Base-by-base conservation (phyloP, 2,329 filamentous ascomycete genomes). In the Daldinia sp. region DNA sequence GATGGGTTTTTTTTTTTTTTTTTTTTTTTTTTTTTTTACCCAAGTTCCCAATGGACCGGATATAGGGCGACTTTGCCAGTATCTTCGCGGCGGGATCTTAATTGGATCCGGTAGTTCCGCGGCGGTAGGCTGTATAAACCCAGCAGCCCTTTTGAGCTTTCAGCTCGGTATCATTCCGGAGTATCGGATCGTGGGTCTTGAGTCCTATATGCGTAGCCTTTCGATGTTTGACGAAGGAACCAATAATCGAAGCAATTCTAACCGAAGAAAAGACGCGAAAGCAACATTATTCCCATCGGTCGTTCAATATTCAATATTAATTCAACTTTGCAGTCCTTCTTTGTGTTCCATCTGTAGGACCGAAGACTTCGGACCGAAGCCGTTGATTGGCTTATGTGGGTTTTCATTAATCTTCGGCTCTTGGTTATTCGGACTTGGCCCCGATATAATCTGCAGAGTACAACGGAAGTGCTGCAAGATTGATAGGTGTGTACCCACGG, bases 301-400 rank as follows among this genome's bases (percentile, higher is more conserved):
- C 10, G 9, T 39, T n/a, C 34, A 9, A 17, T 34, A 35, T 51
- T 30, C 30, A 17, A 25, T 4, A 13, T 43, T 21, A 27, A 43
- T 2, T 29, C 17, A 27, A 34, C 25, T 23, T 7, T n/a, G 5
- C 23, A 13, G 15, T 32, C 21, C 21, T 43, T 21, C 35, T 29
- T 51, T 25, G 32, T 50, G 25, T n/a, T n/a, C 2, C 41, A n/a
- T 25, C 49, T 54, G 45, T 63, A 66, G 63, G 60, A 6, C 63
- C 63, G 60, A 66, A 55, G 48, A 19, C 41, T 60, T 66, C 63
- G 63, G 63, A 17, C 63, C 63, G 63, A 66, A 60, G 37, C 10
- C 10, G 19, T 39, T 43, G 25, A 56, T 21, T 29, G 19, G 21
- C 11, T 50, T 17, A 47, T 9, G n/a, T 45, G 9, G 9, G n/a